phyloP scores from a whole-genome alignment of 2,329 filamentous ascomycete genomes.

The Trichoderma polysporum region DNA sequence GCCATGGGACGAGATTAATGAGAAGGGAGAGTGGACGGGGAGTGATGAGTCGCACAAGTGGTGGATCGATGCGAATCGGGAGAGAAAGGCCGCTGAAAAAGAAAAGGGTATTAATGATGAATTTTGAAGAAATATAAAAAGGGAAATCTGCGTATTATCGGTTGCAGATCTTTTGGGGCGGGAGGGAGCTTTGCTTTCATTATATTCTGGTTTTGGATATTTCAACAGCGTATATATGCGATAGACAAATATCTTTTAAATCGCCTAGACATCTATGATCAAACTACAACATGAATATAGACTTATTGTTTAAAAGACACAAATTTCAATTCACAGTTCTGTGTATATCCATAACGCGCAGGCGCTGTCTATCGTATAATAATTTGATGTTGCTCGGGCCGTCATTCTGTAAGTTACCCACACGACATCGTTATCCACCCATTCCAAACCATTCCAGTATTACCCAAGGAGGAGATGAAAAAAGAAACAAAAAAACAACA shows the following conservation, averaged over 20 bases:
- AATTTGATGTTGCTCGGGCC: slow-evolving; percentile 5
- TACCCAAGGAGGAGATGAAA: slow-evolving; percentile 6
- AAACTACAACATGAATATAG: neutral
- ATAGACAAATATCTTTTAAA: neutral
- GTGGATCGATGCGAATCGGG: slow-evolving; percentile 53
- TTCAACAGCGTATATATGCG: neutral
- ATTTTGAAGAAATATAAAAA: slow-evolving; percentile 21
- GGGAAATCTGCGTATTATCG: neutral
- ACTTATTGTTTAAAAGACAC: neutral
- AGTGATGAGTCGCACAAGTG: slow-evolving; percentile 52
- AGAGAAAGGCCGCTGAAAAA: slow-evolving; percentile 44
- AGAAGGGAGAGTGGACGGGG: slow-evolving; percentile 44
- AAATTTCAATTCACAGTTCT: neutral
- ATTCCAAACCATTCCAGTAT: neutral
- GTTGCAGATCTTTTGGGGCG: neutral
- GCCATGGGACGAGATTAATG: slow-evolving; percentile 57
- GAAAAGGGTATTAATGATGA: slow-evolving; percentile 36
- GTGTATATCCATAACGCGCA: slow-evolving; percentile 16
- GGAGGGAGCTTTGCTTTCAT: neutral
- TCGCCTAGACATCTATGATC: neutral
- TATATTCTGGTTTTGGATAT: neutral
- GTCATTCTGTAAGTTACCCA: slow-evolving; percentile 21
- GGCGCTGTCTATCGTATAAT: slow-evolving; percentile 21
- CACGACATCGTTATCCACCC: neutral
- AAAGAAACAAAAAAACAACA: neutral